Evolutionary conservation across 306 rosid genomes (phyloP), one percentile per base, ranked within the genome.

Genomic region (Pyrus betulifolia): DNA sequence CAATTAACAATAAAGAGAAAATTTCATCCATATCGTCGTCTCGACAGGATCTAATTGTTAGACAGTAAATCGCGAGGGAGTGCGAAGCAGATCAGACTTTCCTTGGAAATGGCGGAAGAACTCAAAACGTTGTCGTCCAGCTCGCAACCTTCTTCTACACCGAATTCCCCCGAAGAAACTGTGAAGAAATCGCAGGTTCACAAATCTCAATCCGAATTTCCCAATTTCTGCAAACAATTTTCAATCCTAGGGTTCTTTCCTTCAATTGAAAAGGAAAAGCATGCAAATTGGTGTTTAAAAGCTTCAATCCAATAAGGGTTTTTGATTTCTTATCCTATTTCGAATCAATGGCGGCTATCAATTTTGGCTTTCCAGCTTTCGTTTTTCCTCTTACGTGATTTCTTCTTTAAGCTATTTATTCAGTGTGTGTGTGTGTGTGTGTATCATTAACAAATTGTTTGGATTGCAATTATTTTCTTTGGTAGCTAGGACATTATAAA

Each of bases 141-240:
- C 71, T 76, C 89, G 1, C 81, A 76, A 27, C 75, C 89, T 62
- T 60, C 82, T 31, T 31, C 84, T 44, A 25, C 85, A 42, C 81
- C 76, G 75, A 76, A 82, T 71, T 57, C 73, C 68, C 74, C 83
- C 8, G 85, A 82, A 75, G 87, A 80, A 67, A 22, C 76, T 77
- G 61, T 62, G 80, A 70, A 73, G 72, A 84, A 83, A 67, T 31
- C 85, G 1, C 92, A 88, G 96, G 88, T 90, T 81, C 67, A 5
- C 40, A 23, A 23, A 70, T 33, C 66, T 54, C 45, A 70, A 19
- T 73, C 27, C 42, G 21, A 72, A 12, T 59, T 51, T 57, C 84
- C 45, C 67, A 33, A 67, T 38, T 61, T 66, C 4, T 42, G 4
- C 14, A 46, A 9, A 17, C 61, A 22, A 66, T 31, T 52, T 27